These are phyloP conservation scores for Auricularia cornea DNA, from an alignment of 768 basidiomycete species.

Conservation along the genomic window DNA sequence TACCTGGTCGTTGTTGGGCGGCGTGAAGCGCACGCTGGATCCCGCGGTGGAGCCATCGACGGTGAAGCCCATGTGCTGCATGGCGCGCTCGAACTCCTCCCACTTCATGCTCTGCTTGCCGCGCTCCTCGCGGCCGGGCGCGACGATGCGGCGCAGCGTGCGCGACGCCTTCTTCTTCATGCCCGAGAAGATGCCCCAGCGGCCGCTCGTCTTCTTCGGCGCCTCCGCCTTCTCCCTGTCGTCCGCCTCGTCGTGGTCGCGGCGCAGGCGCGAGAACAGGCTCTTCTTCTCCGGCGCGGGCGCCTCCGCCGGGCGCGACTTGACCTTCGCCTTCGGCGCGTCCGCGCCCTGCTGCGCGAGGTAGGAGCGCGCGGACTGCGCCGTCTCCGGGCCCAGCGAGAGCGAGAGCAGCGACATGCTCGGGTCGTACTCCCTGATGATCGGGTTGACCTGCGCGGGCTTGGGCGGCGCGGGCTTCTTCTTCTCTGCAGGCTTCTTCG, in stretches of 20 bases:
- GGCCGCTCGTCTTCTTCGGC: slow-evolving; percentile 48
- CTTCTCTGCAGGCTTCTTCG: slow-evolving; percentile 1
- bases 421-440: neutral
- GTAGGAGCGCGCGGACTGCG: slow-evolving; percentile 67
- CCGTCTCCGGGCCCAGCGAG: slow-evolving; percentile 39
- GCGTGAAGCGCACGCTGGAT: slow-evolving; percentile 76
- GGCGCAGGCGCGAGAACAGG: slow-evolving; percentile 38
- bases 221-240: slow-evolving; percentile 25
- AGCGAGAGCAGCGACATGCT: slow-evolving; percentile 19
- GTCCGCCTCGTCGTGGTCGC: slow-evolving; percentile 31
- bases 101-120: slow-evolving; percentile 61
- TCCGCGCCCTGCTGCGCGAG: slow-evolving; percentile 36
- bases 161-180: slow-evolving; percentile 23
- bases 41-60: slow-evolving; percentile 71
- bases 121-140: slow-evolving; percentile 29
- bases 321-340: slow-evolving; percentile 58
- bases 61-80: slow-evolving; percentile 71
- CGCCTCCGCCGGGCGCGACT: slow-evolving; percentile 54
- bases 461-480: neutral
- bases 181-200: slow-evolving; percentile 25
- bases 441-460: neutral
- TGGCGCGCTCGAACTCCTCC: slow-evolving; percentile 66
- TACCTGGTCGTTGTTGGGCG: slow-evolving; percentile 48
- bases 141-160: neutral
- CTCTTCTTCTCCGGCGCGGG: slow-evolving; percentile 34